phyloP scores from a whole-genome alignment of 148 eudicot species.

The Rhododendron henanense region DNA sequence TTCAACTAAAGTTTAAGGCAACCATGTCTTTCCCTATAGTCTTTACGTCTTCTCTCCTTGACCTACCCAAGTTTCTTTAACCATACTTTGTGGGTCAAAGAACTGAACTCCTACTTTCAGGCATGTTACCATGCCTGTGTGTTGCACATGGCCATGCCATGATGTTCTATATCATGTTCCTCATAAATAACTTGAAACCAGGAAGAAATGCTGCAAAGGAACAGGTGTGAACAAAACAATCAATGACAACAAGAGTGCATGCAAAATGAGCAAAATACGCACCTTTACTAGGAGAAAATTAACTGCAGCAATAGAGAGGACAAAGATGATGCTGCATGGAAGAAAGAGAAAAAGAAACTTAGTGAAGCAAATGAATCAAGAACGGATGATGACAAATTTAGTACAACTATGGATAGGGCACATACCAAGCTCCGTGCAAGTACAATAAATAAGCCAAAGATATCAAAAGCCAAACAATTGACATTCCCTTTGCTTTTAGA shows the following conservation, averaged over 20 bases:
- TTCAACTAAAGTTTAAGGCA: not conserved
- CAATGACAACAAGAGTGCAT: not conserved
- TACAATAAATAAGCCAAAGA: conserved; percentile 64
- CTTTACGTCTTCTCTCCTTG: not conserved
- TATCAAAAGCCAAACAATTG: conserved; percentile 74
- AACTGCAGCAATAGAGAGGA: conserved; percentile 57
- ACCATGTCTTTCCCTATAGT: not conserved
- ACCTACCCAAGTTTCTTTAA: not conserved
- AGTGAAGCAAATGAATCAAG: conserved; percentile 16
- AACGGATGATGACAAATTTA: not conserved
- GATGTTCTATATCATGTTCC: not conserved
- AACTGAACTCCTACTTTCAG: not conserved
- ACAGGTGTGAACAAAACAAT: not conserved
- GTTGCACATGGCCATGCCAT: not conserved
- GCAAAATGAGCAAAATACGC: conserved; percentile 3
- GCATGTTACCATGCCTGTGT: not conserved
- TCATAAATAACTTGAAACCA: conserved; percentile 4
- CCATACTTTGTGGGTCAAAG: not conserved
- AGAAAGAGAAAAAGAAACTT: not conserved
- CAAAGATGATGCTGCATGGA: conserved; percentile 58
- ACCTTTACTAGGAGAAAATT: conserved; percentile 92
- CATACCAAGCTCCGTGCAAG: conserved; percentile 92
- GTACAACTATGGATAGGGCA: not conserved
- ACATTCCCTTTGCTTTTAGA: conserved; percentile 70
- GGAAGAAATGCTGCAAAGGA: conserved; percentile 6